phyloP scores from a whole-genome alignment of 495 filamentous ascomycete genomes.

The Podospora pseudocomata region DNA sequence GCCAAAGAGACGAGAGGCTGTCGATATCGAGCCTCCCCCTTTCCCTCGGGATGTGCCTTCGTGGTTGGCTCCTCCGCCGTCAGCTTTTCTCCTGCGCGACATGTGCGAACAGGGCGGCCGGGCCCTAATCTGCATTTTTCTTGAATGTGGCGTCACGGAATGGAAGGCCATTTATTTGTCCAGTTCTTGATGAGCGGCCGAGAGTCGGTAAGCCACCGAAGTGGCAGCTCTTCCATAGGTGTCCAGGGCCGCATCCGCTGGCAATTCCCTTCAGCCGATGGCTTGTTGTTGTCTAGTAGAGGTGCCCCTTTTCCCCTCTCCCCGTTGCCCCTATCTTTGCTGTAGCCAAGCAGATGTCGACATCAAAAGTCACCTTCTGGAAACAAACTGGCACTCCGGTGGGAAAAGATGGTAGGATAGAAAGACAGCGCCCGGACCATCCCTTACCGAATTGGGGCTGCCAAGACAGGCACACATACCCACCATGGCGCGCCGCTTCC shows the following conservation, averaged over 20 bases:
- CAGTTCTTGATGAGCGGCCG: background rate
- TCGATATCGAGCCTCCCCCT: conserved; percentile 1
- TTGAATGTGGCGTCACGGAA: conserved; percentile 15
- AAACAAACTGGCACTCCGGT: background rate
- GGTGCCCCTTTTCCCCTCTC: conserved; percentile 9
- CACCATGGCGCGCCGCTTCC: conserved; percentile 7
- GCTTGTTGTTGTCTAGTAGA: background rate
- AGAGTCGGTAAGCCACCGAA: background rate
- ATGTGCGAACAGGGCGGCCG: background rate
- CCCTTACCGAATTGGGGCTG: background rate
- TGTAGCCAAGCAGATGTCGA: background rate
- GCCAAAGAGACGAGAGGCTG: background rate
- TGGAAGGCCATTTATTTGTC: conserved; percentile 8
- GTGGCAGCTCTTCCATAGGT: background rate
- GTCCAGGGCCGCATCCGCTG: background rate
- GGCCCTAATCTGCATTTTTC: conserved; percentile 6
- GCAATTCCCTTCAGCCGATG: background rate
- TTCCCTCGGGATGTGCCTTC: conserved; percentile 1
- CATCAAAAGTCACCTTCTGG: background rate
- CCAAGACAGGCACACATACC: conserved; percentile 2
- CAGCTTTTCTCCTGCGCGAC: background rate
- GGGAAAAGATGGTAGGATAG: background rate
- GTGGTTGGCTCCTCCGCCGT: conserved; percentile 4
- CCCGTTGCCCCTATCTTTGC: conserved; percentile 21
- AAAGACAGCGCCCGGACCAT: background rate